Percentiles rank a stretch among this genome's conserved stretches.
These are phyloP conservation scores for Verticillium klebahnii DNA, from an alignment of 2,329 filamentous ascomycete species.

Conservation along the genomic window DNA sequence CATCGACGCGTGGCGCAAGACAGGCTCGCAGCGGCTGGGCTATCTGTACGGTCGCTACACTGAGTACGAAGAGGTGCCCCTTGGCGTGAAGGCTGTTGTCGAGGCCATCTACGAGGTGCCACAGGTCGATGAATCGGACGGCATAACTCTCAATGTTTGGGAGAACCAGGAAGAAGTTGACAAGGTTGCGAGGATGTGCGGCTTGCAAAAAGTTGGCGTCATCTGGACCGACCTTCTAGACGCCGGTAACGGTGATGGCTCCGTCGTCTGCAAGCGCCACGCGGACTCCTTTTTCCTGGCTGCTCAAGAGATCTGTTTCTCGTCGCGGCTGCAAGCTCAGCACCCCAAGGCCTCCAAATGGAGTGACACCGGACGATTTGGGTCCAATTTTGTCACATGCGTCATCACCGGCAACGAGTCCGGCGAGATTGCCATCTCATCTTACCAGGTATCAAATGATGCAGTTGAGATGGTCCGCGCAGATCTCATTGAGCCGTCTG, in stretches of 20 bases:
- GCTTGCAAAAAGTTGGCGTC: slow-evolving; percentile 82
- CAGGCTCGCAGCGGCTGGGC: slow-evolving; percentile 77
- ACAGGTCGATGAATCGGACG: slow-evolving; percentile 83
- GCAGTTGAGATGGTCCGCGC: slow-evolving; percentile 96
- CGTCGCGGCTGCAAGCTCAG: slow-evolving; percentile 79
- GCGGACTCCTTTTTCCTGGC: slow-evolving; percentile 93
- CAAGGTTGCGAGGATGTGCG: slow-evolving; percentile 74
- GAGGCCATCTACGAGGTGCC: slow-evolving; percentile 97
- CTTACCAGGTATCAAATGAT: slow-evolving; percentile 93
- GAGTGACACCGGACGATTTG: slow-evolving; percentile 91
- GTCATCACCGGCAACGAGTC: slow-evolving; percentile 89
- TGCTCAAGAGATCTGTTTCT: slow-evolving; percentile 87
- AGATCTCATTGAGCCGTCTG: slow-evolving; percentile 91
- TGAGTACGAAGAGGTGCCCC: slow-evolving; percentile 86
- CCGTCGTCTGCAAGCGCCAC: slow-evolving; percentile 91
- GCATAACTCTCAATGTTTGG: slow-evolving; percentile 81
- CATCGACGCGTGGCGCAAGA: slow-evolving; percentile 86
- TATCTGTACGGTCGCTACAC: slow-evolving; percentile 89
- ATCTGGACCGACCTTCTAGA: slow-evolving; percentile 93
- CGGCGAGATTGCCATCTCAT: slow-evolving; percentile 81
- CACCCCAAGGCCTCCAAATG: slow-evolving; percentile 91
- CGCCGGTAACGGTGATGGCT: slow-evolving; percentile 74
- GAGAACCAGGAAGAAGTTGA: slow-evolving; percentile 79
- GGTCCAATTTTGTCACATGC: slow-evolving; percentile 96
- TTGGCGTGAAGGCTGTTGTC: slow-evolving; percentile 92